phyloP scores from a whole-genome alignment of 2,329 filamentous ascomycete genomes.

The Akanthomyces muscarius region DNA sequence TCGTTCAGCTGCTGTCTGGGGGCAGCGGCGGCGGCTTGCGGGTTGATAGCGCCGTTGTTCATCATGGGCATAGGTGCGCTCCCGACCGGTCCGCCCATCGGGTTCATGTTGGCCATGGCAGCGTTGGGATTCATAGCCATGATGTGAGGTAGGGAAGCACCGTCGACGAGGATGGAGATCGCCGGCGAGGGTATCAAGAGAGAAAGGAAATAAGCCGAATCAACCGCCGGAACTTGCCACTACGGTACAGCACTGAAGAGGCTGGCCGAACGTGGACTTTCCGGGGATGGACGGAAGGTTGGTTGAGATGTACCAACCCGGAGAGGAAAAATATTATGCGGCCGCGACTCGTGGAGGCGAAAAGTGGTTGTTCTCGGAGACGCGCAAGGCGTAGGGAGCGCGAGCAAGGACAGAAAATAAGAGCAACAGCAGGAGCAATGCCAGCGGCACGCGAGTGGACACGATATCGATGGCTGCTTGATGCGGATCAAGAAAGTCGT shows the following conservation, averaged over 20 bases:
- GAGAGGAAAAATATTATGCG: background rate
- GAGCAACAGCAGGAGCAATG: background rate
- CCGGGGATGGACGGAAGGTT: constrained; percentile 19
- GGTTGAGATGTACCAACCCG: background rate
- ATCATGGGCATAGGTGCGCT: constrained; percentile 60
- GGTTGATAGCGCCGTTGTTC: constrained; percentile 50
- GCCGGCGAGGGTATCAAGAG: constrained; percentile 19
- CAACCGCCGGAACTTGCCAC: constrained; percentile 33
- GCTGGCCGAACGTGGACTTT: constrained; percentile 32
- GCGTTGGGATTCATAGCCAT: constrained; percentile 56
- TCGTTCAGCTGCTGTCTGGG: constrained; percentile 40
- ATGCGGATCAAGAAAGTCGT: constrained; percentile 1
- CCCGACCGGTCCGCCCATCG: constrained; percentile 65
- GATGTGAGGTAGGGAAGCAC: constrained; percentile 13
- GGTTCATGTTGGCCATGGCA: constrained; percentile 65
- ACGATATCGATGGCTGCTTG: background rate
- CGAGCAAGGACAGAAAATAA: background rate
- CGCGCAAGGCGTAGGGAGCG: constrained; percentile 5
- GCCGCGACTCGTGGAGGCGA: constrained; percentile 5
- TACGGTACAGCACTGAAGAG: constrained; percentile 30
- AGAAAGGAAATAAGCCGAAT: constrained; percentile 24
- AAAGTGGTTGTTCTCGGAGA: background rate
- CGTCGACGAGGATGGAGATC: constrained; percentile 4
- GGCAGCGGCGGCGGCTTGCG: constrained; percentile 31
- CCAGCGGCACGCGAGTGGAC: background rate